Percentiles rank a stretch among this genome's conserved stretches.
Evolutionary conservation across 2,329 filamentous ascomycete genomes (phyloP).

Genomic region (Fusarium odoratissimum): DNA sequence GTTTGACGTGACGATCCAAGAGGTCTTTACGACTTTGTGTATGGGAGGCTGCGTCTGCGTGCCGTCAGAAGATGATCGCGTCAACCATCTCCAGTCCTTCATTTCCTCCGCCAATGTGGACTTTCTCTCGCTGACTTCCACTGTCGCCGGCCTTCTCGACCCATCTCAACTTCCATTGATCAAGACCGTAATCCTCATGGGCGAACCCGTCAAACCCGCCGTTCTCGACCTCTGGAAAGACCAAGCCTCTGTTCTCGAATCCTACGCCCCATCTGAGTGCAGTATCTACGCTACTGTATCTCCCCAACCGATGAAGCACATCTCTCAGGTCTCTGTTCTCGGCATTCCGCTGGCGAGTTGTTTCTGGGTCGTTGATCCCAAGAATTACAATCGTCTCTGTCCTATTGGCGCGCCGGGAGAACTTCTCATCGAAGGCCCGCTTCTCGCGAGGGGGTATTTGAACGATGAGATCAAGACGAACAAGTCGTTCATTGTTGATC

Average conservation of each 20-base stretch:
- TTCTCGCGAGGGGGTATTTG: constrained; percentile 6
- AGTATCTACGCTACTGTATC: constrained; percentile 4
- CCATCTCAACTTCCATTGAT: neutral
- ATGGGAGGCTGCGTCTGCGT: constrained; percentile 5
- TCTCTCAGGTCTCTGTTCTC: neutral
- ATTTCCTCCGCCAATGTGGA: neutral
- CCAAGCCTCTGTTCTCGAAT: neutral
- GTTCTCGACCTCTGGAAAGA: constrained; percentile 2
- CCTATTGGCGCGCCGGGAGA: constrained; percentile 5
- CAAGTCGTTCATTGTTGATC: neutral
- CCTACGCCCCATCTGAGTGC: neutral
- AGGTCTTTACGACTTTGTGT: neutral
- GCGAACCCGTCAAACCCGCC: neutral
- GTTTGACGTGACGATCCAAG: neutral
- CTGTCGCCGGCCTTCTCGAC: neutral
- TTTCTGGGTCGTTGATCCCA: constrained; percentile 9
- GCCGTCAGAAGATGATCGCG: neutral
- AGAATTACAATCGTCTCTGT: neutral
- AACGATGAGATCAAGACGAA: neutral
- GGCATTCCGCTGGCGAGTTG: neutral
- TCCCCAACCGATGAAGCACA: neutral
- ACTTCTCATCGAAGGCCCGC: constrained; percentile 5
- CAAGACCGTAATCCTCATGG: neutral
- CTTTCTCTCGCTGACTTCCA: neutral
- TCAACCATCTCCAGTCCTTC: neutral